A percentile compares a stretch with the other conserved stretches of the same genome.
phyloP scores from a whole-genome alignment of 1,284 basidiomycete genomes.

The Ustilago nuda region DNA sequence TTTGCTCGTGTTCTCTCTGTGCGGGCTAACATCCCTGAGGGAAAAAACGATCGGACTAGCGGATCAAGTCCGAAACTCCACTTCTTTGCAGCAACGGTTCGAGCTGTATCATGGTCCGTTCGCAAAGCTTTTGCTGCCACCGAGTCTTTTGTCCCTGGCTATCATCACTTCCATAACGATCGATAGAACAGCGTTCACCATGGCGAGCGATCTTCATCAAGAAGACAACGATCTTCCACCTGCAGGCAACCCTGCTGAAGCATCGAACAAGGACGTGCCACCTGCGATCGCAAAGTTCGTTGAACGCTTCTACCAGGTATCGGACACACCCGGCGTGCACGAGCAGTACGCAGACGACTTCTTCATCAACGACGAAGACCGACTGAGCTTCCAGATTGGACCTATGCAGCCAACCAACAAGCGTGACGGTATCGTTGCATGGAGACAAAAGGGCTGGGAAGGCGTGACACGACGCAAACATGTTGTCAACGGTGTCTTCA shows the following conservation, averaged over 20 bases:
- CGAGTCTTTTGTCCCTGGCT: not conserved
- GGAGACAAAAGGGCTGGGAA: slow-evolving; percentile 51
- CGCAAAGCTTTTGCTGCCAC: not conserved
- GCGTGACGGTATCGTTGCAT: slow-evolving; percentile 34
- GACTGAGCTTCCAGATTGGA: slow-evolving; percentile 52
- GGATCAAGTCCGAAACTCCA: not conserved
- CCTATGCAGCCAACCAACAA: slow-evolving; percentile 47
- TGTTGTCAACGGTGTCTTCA: slow-evolving; percentile 45
- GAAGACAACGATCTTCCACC: slow-evolving; percentile 36
- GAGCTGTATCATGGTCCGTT: not conserved
- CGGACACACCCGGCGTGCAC: slow-evolving; percentile 46
- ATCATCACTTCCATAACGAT: not conserved
- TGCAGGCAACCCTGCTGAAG: slow-evolving; percentile 32
- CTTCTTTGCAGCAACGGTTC: not conserved
- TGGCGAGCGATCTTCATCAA: slow-evolving; percentile 17
- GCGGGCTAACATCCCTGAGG: not conserved
- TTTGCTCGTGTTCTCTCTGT: no score
- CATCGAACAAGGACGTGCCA: slow-evolving; percentile 34
- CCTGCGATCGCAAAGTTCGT: slow-evolving; percentile 39
- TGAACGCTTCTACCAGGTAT: slow-evolving; percentile 43
- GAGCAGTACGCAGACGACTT: slow-evolving; percentile 41
- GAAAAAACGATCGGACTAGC: not conserved
- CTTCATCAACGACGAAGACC: slow-evolving; percentile 33
- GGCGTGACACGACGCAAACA: slow-evolving; percentile 48
- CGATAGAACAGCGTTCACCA: not conserved